phyloP scores from a whole-genome alignment of 2,329 filamentous ascomycete genomes.

The Talaromyces sp. region DNA sequence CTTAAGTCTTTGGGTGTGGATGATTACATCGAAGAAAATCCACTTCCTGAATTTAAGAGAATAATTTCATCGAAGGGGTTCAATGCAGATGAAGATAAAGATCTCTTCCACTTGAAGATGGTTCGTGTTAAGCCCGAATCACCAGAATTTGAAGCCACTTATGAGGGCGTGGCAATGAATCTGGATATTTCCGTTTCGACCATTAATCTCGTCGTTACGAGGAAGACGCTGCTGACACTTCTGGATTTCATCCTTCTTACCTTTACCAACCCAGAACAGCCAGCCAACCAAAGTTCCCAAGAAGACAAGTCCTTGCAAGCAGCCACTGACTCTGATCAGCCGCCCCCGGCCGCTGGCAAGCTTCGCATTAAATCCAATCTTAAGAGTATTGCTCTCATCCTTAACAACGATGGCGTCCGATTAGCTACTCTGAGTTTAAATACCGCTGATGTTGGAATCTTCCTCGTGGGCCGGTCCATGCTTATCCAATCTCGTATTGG shows the following conservation, averaged over 20 bases:
- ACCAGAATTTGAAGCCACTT: conserved; percentile 88
- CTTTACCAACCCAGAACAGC: conserved; percentile 70
- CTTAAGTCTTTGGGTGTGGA: conserved; percentile 86
- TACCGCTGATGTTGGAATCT: conserved; percentile 87
- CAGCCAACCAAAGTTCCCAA: conserved; percentile 38
- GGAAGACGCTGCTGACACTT: conserved; percentile 87
- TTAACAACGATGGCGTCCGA: conserved; percentile 97
- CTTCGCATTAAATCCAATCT: conserved; percentile 92
- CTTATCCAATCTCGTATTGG: conserved; percentile 83
- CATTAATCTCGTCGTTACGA: conserved; percentile 92
- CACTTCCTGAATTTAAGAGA: conserved; percentile 88
- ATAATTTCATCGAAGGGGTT: conserved; percentile 90
- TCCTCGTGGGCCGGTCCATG: conserved; percentile 84
- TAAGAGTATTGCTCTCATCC: conserved; percentile 87
- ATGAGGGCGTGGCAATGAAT: conserved; percentile 92
- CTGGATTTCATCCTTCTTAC: conserved; percentile 93
- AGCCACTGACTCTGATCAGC: conserved; percentile 27
- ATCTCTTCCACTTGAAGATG: conserved; percentile 87
- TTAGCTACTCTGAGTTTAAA: conserved; percentile 91
- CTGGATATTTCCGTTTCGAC: conserved; percentile 89
- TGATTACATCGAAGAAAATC: conserved; percentile 88
- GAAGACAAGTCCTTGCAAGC: conserved; percentile 34
- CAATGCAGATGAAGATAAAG: conserved; percentile 68
- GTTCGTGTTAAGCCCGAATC: conserved; percentile 86
- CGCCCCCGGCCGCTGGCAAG: conserved; percentile 61